phyloP scores from a whole-genome alignment of 805 yeast species.

The Yamadazyma olivae region DNA sequence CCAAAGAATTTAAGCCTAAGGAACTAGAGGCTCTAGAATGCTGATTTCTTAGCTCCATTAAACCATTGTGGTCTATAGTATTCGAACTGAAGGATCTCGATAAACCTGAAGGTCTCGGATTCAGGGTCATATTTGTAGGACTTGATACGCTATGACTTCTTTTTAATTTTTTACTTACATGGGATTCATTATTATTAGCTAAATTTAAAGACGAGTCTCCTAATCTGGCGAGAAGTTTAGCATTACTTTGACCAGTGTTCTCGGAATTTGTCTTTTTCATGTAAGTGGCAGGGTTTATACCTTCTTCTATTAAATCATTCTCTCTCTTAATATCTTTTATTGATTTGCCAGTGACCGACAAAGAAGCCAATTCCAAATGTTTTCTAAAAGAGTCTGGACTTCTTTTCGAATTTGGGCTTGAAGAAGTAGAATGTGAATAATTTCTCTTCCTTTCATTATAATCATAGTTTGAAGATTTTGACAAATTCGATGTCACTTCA shows the following conservation, averaged over 20 bases:
- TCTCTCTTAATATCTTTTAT: slow-evolving; percentile 49
- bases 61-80: not conserved
- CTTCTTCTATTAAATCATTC: slow-evolving; percentile 46
- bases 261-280: slow-evolving; percentile 6
- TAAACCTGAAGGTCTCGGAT: slow-evolving; percentile 1
- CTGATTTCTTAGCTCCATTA: slow-evolving; percentile 4
- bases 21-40: slow-evolving; percentile 1
- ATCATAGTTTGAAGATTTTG: too few species aligned
- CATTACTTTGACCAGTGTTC: slow-evolving; percentile 8
- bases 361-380: slow-evolving; percentile 54
- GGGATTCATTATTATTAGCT: slow-evolving; percentile 1
- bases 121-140: not conserved
- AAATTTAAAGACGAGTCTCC: slow-evolving; percentile 12
- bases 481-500: not conserved
- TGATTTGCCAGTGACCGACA: slow-evolving; percentile 55
- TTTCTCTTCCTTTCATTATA: slow-evolving; percentile 4
- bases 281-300: slow-evolving; percentile 45
- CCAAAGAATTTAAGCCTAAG: slow-evolving; percentile 25
- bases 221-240: slow-evolving; percentile 11
- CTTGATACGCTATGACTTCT: slow-evolving; percentile 14
- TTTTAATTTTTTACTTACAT: slow-evolving; percentile 8
- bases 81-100: slow-evolving; percentile 5
- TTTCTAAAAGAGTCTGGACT: slow-evolving; percentile 24
- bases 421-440: not conserved
- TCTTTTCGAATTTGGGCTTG: not conserved